Base-by-base conservation (phyloP, 1,284 basidiomycete species). In the Chalciporus sp. region DNA sequence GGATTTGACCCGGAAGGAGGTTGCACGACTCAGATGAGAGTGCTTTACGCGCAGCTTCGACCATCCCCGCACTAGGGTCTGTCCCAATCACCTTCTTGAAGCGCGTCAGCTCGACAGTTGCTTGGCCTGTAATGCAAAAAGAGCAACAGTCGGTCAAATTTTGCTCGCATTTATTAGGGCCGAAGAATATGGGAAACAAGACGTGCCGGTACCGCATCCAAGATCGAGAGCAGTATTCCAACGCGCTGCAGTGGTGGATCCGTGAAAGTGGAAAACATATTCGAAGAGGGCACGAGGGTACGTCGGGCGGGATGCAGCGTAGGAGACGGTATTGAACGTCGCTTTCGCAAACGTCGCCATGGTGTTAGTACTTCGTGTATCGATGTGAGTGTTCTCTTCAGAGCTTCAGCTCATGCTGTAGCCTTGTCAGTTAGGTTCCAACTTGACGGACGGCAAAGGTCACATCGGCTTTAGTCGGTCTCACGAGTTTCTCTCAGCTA, bases 201-300 rank as follows among this genome's bases (percentile, higher is more conserved):
- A 79, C 73, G 6, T 62, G 85, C 90, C 91, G 7, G 91, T 92
- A 29, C 92, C 92, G 70, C 92, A 94, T 2, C 92, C 92, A 1
- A 94, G 68, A 64, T 94, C 92, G 0, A 92, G 74, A 0, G 86
- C 88, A 19, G 71, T 74, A 17, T 80, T 75, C 80, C 81, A 87
- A 4, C 49, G 48, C 11, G 78, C 73, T 0, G 23, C 65, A 7
- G 60, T 52, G 0, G 65, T 62, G 12, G 68, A 64, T 14, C 69
- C 68, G 59, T 90, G 87, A 60, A 82, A 86, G 9, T 75, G 65
- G 63, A 85, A 84, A 40, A 90, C 71, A 44, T 80, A 73, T 37
- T 87, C 79, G 66, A 81, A 90, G 7, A 90, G 76, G 37, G 79
- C 74, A 12, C 73, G 70, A 4, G 88, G 88, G 64, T 90, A 90